Evolutionary conservation across 164 flowering plant genomes (phyloP), one percentile per base, ranked within the genome.

Genomic region (Vitis amurensis): DNA sequence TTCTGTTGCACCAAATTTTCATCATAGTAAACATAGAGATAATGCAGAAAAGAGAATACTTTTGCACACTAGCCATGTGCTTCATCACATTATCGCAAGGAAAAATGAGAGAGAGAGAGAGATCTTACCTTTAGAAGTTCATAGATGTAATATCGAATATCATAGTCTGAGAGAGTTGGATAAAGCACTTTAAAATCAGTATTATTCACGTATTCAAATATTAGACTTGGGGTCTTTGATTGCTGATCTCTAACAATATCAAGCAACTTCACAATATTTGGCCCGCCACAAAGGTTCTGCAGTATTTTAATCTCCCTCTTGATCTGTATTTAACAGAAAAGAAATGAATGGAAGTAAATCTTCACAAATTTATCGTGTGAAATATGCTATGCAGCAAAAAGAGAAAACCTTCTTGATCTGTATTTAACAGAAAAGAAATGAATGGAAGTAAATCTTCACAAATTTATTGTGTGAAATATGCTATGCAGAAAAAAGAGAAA

Each of bases 231-330:
- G 14, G 99, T 93, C 85, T 95, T 93, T 30, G 99, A 95, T 63
- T 95, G 98, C 86, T 95, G 99, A 79, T 95, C 99, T 77, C 97
- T 88, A 68, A 92, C 99, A 72, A 94, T 92, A 78, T 94, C 99
- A 63, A 92, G 89, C 86, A 95, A 78, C 82, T 95, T 95, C 82
- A 95, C 91, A 81, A 95, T 87, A 77, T 95, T 95, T 51, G 98
- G 98, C 27, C 99, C 98, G 30, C 99, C 99, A 72, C 97, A 93
- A 13, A 95, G 93, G 78, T 93, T 93, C 82, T 95, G 99, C 68
- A 95, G 67, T 68, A 95, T 93, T 71, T 95, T 95, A 37, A 93
- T 91, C 80, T 95, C 99, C 85, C 99, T 90, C 85, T 89, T 95
- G 69, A 95, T 95, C 99, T 95, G 92, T 80, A 85, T 55, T 13